phyloP scores from a whole-genome alignment of 208 protist genomes.

The Trypanosoma cruzi region DNA sequence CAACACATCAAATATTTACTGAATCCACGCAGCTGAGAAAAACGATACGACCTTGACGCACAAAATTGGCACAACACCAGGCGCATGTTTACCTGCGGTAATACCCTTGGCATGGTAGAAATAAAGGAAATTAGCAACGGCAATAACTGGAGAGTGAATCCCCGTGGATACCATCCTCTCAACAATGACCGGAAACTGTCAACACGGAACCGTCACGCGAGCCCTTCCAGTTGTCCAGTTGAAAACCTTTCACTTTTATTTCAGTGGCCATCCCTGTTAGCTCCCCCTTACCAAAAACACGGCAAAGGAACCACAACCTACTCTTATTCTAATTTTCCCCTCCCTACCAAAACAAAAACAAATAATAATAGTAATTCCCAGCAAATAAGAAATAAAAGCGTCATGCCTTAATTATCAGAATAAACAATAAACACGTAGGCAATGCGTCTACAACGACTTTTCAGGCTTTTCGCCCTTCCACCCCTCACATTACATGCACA shows the following conservation, averaged over 20 bases:
- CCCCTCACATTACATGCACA: background rate
- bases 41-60: conserved; percentile 93
- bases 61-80: conserved; percentile 86
- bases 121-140: background rate
- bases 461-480: background rate
- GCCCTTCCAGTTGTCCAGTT: too few species aligned
- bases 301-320: too few species aligned
- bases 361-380: background rate
- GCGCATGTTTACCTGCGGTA: conserved; percentile 57
- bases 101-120: background rate
- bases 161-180: too few species aligned
- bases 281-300: too few species aligned
- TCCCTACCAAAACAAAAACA: conserved; percentile 3
- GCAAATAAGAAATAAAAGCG: conserved; percentile 5
- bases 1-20: conserved; percentile 85
- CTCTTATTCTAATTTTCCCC: too few species aligned
- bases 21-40: conserved; percentile 85
- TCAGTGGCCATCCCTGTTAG: too few species aligned
- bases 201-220: too few species aligned
- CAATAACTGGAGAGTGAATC: background rate
- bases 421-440: background rate
- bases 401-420: too few species aligned
- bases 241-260: too few species aligned
- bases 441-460: background rate
- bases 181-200: too few species aligned